Conservation (phyloP, 2,329 filamentous ascomycete species). For the Monosporascus sp. region DNA sequence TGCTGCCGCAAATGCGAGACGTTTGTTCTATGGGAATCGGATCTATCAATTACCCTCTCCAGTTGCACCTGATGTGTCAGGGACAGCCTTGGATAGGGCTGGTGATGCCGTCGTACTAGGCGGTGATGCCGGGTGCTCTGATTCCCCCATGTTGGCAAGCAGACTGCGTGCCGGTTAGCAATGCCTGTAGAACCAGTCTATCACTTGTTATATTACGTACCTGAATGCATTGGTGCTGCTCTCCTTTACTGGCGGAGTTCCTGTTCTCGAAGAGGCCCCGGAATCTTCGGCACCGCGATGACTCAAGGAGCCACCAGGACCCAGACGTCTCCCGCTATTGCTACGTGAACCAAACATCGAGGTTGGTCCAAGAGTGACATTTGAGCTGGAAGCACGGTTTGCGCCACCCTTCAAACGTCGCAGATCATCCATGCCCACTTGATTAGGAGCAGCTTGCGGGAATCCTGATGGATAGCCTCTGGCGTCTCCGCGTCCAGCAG, state of each 20-base stretch:
- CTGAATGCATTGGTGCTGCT: conserved; percentile 88
- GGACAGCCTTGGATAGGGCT: conserved; percentile 56
- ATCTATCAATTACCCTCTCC: conserved; percentile 49
- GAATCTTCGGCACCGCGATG: conserved; percentile 73
- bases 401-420: conserved; percentile 67
- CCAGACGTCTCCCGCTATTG: conserved; percentile 80
- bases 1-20: conserved; percentile 31
- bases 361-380: conserved; percentile 69
- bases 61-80: conserved; percentile 38
- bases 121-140: conserved; percentile 60
- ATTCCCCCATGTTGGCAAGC: conserved; percentile 54
- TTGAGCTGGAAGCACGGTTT: conserved; percentile 55
- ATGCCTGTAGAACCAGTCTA: neutral
- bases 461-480: conserved; percentile 74
- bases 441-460: conserved; percentile 71
- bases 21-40: conserved; percentile 27
- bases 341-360: conserved; percentile 86
- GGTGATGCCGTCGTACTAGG: conserved; percentile 64
- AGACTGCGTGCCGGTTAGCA: conserved; percentile 38
- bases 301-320: conserved; percentile 66
- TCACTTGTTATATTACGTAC: conserved; percentile 47
- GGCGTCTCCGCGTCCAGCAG: conserved; percentile 77
- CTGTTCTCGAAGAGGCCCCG: conserved; percentile 79
- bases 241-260: conserved; percentile 67
- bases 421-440: conserved; percentile 86